Evolutionary conservation across 2,329 filamentous ascomycete genomes (phyloP).

Genomic region (Thelonectria discophora): DNA sequence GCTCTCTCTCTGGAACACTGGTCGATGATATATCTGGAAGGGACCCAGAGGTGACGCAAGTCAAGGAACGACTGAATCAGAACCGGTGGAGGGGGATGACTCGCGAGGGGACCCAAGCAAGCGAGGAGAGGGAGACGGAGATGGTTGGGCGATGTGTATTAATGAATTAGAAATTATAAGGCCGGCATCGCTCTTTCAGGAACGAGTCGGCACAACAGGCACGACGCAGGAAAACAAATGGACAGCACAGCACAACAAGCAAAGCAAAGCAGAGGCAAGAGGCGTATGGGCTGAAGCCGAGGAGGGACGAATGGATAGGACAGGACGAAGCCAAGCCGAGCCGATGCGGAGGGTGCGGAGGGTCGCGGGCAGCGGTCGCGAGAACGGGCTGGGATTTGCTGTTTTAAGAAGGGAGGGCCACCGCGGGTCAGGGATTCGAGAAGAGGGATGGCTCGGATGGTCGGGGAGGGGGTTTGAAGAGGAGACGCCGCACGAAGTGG

Average conservation of each 20-base stretch:
- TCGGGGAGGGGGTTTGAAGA: slow-evolving; percentile 8
- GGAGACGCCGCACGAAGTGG: neutral
- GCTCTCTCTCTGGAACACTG: slow-evolving; percentile 9
- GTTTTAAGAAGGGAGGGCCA: slow-evolving; percentile 12
- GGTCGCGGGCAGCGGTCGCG: neutral
- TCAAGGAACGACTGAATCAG: slow-evolving; percentile 26
- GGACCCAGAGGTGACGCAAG: slow-evolving; percentile 25
- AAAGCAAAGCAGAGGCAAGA: slow-evolving; percentile 20
- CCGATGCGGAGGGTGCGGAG: slow-evolving; percentile 11
- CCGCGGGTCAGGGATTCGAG: slow-evolving; percentile 16
- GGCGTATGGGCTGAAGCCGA: slow-evolving; percentile 6
- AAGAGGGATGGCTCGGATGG: slow-evolving; percentile 8
- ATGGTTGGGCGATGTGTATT: slow-evolving; percentile 34
- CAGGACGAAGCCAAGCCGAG: slow-evolving; percentile 8
- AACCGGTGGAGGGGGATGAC: slow-evolving; percentile 8
- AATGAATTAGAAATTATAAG: slow-evolving; percentile 45
- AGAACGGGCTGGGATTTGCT: slow-evolving; percentile 7
- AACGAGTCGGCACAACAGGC: slow-evolving; percentile 30
- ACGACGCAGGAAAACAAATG: slow-evolving; percentile 12
- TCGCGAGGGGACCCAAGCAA: slow-evolving; percentile 23
- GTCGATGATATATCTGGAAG: slow-evolving; percentile 25
- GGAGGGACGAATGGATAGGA: slow-evolving; percentile 29
- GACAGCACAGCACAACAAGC: slow-evolving; percentile 24
- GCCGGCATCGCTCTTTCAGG: slow-evolving; percentile 35
- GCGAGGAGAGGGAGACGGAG: slow-evolving; percentile 12